Base-by-base conservation (phyloP, 257 asterid genomes). In the Asclepias syriaca region DNA sequence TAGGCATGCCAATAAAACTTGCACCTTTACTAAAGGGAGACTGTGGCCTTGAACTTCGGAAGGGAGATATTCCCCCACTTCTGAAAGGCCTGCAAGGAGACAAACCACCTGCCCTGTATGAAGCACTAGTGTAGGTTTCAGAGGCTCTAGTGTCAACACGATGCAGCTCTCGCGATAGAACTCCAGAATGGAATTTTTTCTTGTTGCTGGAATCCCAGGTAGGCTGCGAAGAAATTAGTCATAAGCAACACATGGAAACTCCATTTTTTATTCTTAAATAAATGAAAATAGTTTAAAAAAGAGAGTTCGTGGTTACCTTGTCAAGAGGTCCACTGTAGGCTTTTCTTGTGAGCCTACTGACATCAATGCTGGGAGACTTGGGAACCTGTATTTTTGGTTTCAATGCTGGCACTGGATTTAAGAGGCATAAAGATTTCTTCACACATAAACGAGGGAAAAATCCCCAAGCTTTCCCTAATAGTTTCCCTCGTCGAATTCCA, bases 301-400 rank as follows among this genome's bases (percentile, higher is more conserved):
- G 73, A 56, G 51, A 5, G 32, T 57, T 57, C 45, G 34, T 48
- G 24, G 15, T 68, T 80, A 91, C 97, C 97, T 88, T 90, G 65
- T 87, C 90, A 40, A 95, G 86, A 70, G 99, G 98, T 68, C 99
- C 99, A 78, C 99, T 95, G 57, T 78, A 87, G 0, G 98, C 88
- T 65, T 82, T 90, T 83, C 96, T 85, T n/a, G 89, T 70, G 55
- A 89, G 68, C 81, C 91, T 81, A 48, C 83, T 77, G 72, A 81
- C 82, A 7, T 87, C 89, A 55, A 43, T 76, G 13, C 74, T 76
- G 7, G 87, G 63, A 77, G 96, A 87, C 13, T 85, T 76, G 32
- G 92, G 86, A 40, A 86, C 46, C 9, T 83, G 92, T 37, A 78
- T 64, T 82, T 75, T 90, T 18, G 83, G 63, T 72, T 88, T 95